Conservation (phyloP, 177 flowering plant species). For the Vitis hybrid region DNA sequence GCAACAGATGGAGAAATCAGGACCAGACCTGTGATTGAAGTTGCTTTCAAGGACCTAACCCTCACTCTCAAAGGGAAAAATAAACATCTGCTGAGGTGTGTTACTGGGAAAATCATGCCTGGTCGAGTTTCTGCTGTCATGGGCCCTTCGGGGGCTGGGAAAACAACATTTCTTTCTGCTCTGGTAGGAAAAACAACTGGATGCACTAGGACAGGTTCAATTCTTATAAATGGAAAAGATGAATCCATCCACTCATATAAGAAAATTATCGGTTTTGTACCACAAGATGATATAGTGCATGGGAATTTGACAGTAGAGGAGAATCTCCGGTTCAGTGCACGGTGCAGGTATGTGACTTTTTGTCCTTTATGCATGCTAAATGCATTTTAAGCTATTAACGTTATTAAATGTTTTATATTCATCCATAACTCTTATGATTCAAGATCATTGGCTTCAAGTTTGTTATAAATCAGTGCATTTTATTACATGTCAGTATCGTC, state of each 20-base stretch:
- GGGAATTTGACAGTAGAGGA: conserved; percentile 94
- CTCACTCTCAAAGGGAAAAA: conserved; percentile 72
- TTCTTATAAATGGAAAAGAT: conserved; percentile 63
- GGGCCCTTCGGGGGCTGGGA: conserved; percentile 98
- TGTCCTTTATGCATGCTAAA: background rate
- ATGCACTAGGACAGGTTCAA: conserved; percentile 59
- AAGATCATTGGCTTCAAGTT: background rate
- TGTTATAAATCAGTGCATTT: too few species aligned
- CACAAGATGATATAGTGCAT: conserved; percentile 95
- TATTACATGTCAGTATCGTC: too few species aligned
- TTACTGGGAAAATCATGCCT: conserved; percentile 77
- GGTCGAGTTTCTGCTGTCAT: conserved; percentile 87
- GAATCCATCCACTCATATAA: conserved; percentile 72
- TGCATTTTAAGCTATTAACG: background rate
- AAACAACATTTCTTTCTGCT: conserved; percentile 87
- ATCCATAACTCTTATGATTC: too few species aligned
- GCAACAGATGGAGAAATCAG: conserved; percentile 53
- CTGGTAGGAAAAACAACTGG: conserved; percentile 81
- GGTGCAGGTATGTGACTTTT: conserved; percentile 59
- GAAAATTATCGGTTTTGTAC: conserved; percentile 86
- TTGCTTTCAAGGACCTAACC: conserved; percentile 71
- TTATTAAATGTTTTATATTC: too few species aligned
- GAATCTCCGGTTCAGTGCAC: conserved; percentile 89
- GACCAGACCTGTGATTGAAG: conserved; percentile 69
- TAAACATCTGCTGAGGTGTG: conserved; percentile 62